Evolutionary conservation across 192 early-diverging fungal genomes (phyloP), one percentile per base, ranked within the genome.

Genomic region (Coemansia sp.): DNA sequence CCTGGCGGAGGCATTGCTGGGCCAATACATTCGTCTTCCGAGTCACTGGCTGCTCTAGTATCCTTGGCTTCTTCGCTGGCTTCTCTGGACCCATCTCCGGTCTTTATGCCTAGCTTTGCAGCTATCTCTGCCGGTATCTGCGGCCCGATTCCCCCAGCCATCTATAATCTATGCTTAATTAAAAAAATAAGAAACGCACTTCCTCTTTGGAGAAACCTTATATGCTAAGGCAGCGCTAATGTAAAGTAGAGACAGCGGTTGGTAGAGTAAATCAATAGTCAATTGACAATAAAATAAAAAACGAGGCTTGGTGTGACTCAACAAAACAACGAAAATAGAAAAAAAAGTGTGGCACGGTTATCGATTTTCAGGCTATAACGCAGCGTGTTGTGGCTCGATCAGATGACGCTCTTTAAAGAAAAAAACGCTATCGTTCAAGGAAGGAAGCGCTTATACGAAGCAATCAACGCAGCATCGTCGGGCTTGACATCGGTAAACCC

Each of bases 101-200:
- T 61, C 52, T 28, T 63, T 53, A 81, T 81, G 2, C 79, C 74
- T 15, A 81, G 74, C 34, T 51, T 67, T 9, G 74, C 79, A 0
- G 79, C 79, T 39, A 81, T 54, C 54, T 81, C 79, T 53, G 79
- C 67, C 35, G 79, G 79, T 60, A 81, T 68, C 61, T 81, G 79
- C 20, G 79, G 78, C 28, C 78, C 78, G 35, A 79, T 79, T 53
- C 72, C 78, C 32, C 65, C 54, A 9, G 53, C 33, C 53, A 39
- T 56, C 15, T 37, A 60, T 55, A 28, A 28, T 28, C 22, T 28
- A 28, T 1, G 22, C 22, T 28, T 28, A 28, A 1, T 28, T 28
- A 28, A 28, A 28, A 28, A 28, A 28, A 28, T 28, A 28, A 28
- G 22, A 28, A 28, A 28, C 1, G 22, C 22, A 28, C 22, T 28